Base-by-base conservation (phyloP, 768 basidiomycete species). In the Mrakia hoshinonis region DNA sequence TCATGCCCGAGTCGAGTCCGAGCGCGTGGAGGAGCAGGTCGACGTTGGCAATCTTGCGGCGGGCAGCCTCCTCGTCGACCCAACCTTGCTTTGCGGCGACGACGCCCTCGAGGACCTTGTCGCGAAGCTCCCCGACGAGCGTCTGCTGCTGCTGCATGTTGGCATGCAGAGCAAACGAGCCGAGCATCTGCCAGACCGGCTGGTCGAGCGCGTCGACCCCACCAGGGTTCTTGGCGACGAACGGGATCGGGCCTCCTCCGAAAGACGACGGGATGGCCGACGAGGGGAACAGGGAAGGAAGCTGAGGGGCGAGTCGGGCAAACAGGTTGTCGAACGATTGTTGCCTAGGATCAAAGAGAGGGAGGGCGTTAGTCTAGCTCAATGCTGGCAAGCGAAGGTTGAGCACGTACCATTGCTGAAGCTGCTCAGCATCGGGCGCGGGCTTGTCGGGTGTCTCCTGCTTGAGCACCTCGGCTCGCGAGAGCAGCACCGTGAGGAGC, bases 181-280 rank as follows among this genome's bases (percentile, higher is more conserved):
- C 91, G 46, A 96, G 84, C 83, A 93, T 91, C 78, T 90, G 89
- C 92, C 93, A 96, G n/a, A 92, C 90, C 18, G 89, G 90, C 79
- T 90, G 89, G 80, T 95, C 81, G 18, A 78, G 79, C 13, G 72
- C 47, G 66, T 81, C 92, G 68, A 89, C 58, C 39, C 46, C 73
- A 43, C 47, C 74, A 48, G 64, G 72, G 54, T 48, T 74, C 72
- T 61, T 74, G 67, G 77, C 69, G n/a, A 79, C 74, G 77, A 83
- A 80, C 54, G 77, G 80, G 69, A 72, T 78, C 73, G 70, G 80
- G 7, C 43, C 43, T 43, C 43, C 43, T 74, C 58, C 81, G 80
- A 75, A 85, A 79, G 66, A 81, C 62, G 73, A 80, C 69, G 66
- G 83, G 78, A 63, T 87, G 74, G 36, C 77, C 76, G 89, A 87